phyloP scores from a whole-genome alignment of 257 asterid species.

The Anisodus tanguticus region DNA sequence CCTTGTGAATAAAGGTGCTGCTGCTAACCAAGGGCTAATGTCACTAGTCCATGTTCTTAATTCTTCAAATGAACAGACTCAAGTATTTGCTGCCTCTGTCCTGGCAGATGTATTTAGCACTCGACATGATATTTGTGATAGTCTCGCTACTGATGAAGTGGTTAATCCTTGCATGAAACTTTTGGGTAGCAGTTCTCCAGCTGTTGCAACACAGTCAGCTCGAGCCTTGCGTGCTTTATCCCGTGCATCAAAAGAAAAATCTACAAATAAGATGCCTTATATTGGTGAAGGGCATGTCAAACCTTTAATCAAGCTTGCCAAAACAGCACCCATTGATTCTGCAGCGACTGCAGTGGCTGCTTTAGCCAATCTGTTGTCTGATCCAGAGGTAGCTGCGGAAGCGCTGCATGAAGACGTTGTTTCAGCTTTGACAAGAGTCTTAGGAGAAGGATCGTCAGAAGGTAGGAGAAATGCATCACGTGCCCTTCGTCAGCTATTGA shows the following conservation, averaged over 20 bases:
- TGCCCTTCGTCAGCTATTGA: conserved; percentile 74
- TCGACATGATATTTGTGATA: conserved; percentile 71
- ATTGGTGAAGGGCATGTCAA: conserved; percentile 72
- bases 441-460: conserved; percentile 74
- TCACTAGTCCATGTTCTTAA: conserved; percentile 77
- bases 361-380: conserved; percentile 69
- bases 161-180: conserved; percentile 65
- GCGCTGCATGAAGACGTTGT: conserved; percentile 81
- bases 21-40: conserved; percentile 74
- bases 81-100: conserved; percentile 70
- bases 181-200: conserved; percentile 64
- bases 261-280: conserved; percentile 42
- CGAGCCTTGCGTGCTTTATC: conserved; percentile 74
- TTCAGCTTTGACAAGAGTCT: conserved; percentile 69
- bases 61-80: conserved; percentile 70
- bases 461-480: conserved; percentile 81
- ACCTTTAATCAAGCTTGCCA: conserved; percentile 70
- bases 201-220: conserved; percentile 71
- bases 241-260: conserved; percentile 53
- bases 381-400: conserved; percentile 74
- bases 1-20: conserved; percentile 58
- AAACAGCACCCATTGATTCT: conserved; percentile 70
- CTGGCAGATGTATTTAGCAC: conserved; percentile 67
- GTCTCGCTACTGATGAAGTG: conserved; percentile 73
- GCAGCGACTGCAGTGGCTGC: conserved; percentile 84